Evolutionary conservation across 2,329 filamentous ascomycete genomes (phyloP).

Genomic region (Acephala macrosclerotiorum): DNA sequence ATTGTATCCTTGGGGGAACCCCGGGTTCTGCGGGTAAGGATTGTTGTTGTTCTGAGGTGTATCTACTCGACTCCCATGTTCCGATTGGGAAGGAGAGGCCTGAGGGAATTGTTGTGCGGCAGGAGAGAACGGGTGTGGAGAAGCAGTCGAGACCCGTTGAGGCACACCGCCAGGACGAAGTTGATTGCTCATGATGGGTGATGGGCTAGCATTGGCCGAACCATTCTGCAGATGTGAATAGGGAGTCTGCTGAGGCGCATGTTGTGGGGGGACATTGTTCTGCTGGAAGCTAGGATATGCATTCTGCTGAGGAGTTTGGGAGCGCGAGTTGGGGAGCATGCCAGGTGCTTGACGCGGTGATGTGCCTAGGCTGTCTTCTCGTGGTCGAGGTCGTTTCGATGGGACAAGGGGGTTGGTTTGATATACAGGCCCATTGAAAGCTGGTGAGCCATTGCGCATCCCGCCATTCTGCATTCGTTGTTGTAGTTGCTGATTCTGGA

Average conservation of each 20-base stretch:
- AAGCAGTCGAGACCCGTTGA: constrained; percentile 87
- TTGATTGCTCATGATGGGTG: constrained; percentile 89
- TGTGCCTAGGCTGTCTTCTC: constrained; percentile 84
- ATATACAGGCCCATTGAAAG: constrained; percentile 80
- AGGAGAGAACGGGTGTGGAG: constrained; percentile 89
- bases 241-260: constrained; percentile 66
- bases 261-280: constrained; percentile 65
- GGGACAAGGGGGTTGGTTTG: constrained; percentile 87
- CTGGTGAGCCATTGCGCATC: constrained; percentile 83
- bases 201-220: constrained; percentile 86
- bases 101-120: constrained; percentile 77
- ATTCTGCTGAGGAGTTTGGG: constrained; percentile 87
- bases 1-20: constrained; percentile 65
- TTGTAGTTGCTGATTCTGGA: constrained; percentile 56
- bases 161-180: constrained; percentile 73
- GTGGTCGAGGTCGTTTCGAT: constrained; percentile 83
- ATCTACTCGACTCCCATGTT: constrained; percentile 69
- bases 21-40: constrained; percentile 67
- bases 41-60: constrained; percentile 73
- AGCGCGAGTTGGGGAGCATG: constrained; percentile 82
- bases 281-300: constrained; percentile 75
- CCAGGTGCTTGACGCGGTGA: constrained; percentile 80
- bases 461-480: constrained; percentile 80
- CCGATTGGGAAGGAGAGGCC: constrained; percentile 78
- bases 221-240: constrained; percentile 87